Conservation (phyloP, 2,329 filamentous ascomycete genomes). For the Pyrenophora graminea region DNA sequence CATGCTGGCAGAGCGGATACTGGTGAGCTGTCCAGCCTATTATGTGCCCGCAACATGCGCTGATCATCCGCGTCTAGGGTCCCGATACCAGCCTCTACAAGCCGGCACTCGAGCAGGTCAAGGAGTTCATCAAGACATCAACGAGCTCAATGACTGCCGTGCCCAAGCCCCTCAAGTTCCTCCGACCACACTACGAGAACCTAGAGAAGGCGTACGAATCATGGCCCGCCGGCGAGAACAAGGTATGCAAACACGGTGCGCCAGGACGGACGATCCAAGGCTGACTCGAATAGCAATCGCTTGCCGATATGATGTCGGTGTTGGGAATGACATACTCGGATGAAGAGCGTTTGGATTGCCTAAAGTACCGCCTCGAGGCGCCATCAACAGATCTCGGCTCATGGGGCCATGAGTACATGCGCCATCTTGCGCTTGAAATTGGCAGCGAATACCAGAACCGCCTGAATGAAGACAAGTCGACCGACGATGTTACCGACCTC, state of each 20-base stretch:
- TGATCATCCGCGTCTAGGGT: conserved; percentile 63
- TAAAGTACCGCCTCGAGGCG: conserved; percentile 91
- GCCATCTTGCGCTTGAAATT: conserved; percentile 93
- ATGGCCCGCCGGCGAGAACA: conserved; percentile 83
- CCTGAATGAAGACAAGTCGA: conserved; percentile 80
- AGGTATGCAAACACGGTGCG: conserved; percentile 56
- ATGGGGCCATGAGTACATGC: conserved; percentile 98
- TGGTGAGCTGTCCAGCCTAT: conserved; percentile 57
- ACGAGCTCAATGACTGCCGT: conserved; percentile 99
- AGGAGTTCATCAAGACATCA: conserved; percentile 97
- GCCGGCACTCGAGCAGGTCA: conserved; percentile 91
- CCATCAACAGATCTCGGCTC: conserved; percentile 91
- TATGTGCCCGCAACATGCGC: conserved; percentile 22
- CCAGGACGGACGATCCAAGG: not conserved
- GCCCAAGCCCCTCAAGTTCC: conserved; percentile 96
- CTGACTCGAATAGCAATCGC: conserved; percentile 59
- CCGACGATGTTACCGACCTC: conserved; percentile 82
- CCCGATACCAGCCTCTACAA: conserved; percentile 86
- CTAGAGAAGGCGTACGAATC: conserved; percentile 85
- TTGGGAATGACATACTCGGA: conserved; percentile 99
- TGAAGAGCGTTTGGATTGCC: conserved; percentile 90
- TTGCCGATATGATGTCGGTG: conserved; percentile 95
- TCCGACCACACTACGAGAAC: conserved; percentile 92
- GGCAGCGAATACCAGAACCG: conserved; percentile 91
- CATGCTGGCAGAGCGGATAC: conserved; percentile 94